phyloP scores from a whole-genome alignment of 345 rosid genomes.

The Carallia brachiata region DNA sequence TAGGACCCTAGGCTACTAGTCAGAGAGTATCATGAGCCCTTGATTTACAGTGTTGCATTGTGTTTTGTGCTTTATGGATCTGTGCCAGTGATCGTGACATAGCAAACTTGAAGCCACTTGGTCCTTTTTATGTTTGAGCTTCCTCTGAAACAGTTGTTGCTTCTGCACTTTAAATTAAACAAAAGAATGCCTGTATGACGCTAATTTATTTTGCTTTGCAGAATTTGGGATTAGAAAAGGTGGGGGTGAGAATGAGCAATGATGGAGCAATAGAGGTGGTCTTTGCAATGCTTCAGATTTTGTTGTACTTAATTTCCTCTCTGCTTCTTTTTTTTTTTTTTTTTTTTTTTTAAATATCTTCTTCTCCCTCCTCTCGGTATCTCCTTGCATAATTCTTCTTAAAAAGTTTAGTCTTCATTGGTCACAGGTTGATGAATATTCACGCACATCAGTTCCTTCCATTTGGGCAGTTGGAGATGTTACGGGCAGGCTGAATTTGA shows the following conservation, averaged over 20 bases:
- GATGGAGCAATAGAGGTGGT: constrained; percentile 92
- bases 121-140: background rate
- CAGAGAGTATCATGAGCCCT: too few relatives aligned
- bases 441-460: constrained; percentile 76
- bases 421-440: constrained; percentile 86
- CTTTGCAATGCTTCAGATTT: background rate
- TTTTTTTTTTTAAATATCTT: background rate
- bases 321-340: background rate
- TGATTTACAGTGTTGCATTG: background rate
- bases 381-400: background rate
- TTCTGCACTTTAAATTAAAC: background rate
- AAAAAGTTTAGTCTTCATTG: constrained; percentile 11
- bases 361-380: background rate
- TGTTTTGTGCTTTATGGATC: background rate
- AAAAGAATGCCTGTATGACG: constrained; percentile 13
- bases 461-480: constrained; percentile 99
- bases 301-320: constrained; percentile 13
- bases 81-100: background rate
- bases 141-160: background rate
- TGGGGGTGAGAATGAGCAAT: constrained; percentile 67
- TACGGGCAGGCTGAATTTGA: constrained; percentile 87
- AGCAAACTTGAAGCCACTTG: background rate
- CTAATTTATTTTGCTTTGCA: constrained; percentile 37
- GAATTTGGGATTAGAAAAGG: constrained; percentile 84
- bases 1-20: too few relatives aligned